phyloP scores from a whole-genome alignment of 2,329 filamentous ascomycete genomes.

The Ambrosiella xylebori region DNA sequence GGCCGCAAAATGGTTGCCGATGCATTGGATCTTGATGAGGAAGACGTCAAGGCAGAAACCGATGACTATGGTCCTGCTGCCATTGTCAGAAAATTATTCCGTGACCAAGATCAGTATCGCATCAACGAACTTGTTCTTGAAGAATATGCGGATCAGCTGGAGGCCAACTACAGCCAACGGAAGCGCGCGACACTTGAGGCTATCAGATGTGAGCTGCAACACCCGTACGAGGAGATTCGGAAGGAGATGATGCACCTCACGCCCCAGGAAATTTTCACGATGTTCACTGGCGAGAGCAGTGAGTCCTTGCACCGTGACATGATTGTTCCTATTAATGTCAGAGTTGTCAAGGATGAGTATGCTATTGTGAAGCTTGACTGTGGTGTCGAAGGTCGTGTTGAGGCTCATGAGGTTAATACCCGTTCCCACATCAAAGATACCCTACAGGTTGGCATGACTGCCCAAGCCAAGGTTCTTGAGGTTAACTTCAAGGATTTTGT shows the following conservation, averaged over 20 bases:
- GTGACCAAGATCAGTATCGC: slow-evolving; percentile 81
- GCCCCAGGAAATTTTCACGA: slow-evolving; percentile 76
- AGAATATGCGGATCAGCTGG: slow-evolving; percentile 89
- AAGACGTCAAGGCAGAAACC: slow-evolving; percentile 88
- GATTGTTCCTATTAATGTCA: slow-evolving; percentile 80
- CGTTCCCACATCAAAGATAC: slow-evolving; percentile 54
- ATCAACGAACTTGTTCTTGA: slow-evolving; percentile 93
- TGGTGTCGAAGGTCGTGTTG: slow-evolving; percentile 77
- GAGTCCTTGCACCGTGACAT: slow-evolving; percentile 74
- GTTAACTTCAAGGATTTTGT: slow-evolving; percentile 75
- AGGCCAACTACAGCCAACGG: slow-evolving; percentile 79
- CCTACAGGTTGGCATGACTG: slow-evolving; percentile 64
- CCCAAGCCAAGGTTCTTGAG: slow-evolving; percentile 73
- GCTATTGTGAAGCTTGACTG: slow-evolving; percentile 88
- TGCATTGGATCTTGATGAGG: slow-evolving; percentile 88
- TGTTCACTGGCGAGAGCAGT: slow-evolving; percentile 85
- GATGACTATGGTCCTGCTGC: slow-evolving; percentile 80
- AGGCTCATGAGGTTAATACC: slow-evolving; percentile 64
- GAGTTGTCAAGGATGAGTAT: slow-evolving; percentile 78
- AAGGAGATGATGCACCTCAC: slow-evolving; percentile 56
- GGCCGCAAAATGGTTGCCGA: slow-evolving; percentile 97
- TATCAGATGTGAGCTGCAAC: slow-evolving; percentile 81
- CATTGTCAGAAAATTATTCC: slow-evolving; percentile 86
- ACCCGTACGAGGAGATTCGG: slow-evolving; percentile 85
- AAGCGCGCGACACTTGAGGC: slow-evolving; percentile 94